Percentiles rank a stretch among this genome's conserved stretches.
phyloP scores from a whole-genome alignment of 2,329 filamentous ascomycete species.

The Colletotrichum camelliae region DNA sequence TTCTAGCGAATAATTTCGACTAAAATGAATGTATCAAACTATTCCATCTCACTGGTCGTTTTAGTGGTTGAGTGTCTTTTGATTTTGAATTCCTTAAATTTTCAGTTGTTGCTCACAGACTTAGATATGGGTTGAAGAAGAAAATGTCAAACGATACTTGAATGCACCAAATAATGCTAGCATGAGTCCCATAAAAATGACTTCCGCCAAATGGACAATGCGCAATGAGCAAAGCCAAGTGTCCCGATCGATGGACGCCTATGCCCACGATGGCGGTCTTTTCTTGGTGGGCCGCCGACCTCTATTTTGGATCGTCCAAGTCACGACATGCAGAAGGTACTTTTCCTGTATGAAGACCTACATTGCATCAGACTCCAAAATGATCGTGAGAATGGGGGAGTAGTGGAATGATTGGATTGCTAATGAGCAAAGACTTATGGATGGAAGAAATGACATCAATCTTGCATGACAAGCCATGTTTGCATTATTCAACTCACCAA shows the following conservation, averaged over 20 bases:
- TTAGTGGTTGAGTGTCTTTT: too few species aligned
- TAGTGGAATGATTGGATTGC: neutral
- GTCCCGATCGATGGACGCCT: accelerated
- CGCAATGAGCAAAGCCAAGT: accelerated
- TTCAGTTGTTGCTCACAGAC: neutral
- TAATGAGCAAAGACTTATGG: neutral
- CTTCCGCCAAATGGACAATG: neutral
- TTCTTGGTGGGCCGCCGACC: too few species aligned
- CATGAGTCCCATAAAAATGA: too few species aligned
- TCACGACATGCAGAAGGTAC: too few species aligned
- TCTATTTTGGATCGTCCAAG: too few species aligned
- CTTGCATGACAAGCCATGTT: neutral
- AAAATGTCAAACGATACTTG: neutral
- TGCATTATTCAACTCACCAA: accelerated
- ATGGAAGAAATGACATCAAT: neutral
- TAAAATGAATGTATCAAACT: neutral
- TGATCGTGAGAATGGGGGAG: neutral
- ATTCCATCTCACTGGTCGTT: too few species aligned
- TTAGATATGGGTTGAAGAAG: neutral
- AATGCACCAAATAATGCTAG: neutral
- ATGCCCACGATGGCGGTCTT: neutral
- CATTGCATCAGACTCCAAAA: accelerated
- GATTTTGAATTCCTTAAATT: neutral
- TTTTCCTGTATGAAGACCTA: too few species aligned
- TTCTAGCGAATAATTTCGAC: neutral